Evolutionary conservation across 2,329 filamentous ascomycete genomes (phyloP).

Genomic region (Tympanopsis confertula): DNA sequence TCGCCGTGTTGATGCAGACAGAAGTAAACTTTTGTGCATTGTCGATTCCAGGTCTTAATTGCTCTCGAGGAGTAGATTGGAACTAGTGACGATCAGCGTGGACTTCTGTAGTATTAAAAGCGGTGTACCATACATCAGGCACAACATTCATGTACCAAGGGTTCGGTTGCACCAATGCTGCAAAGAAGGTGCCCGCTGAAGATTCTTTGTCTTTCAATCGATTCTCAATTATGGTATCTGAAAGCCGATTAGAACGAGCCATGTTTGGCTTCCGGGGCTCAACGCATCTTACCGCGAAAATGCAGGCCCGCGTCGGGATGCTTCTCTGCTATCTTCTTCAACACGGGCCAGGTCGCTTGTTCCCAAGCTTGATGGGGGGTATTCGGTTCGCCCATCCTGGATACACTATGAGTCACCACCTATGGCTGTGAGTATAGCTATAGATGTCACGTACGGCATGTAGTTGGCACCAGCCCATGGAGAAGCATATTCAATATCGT

Average conservation of each 20-base stretch:
- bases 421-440: too few relatives aligned
- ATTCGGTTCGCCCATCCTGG: not conserved
- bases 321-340: conserved; percentile 47
- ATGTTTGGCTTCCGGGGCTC: not conserved
- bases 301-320: conserved; percentile 71
- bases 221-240: not conserved
- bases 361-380: conserved; percentile 32
- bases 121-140: conserved; percentile 23
- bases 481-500: conserved; percentile 80
- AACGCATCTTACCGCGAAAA: conserved; percentile 45
- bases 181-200: not conserved
- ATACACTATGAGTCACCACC: too few relatives aligned
- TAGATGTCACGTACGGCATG: conserved; percentile 56
- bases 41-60: conserved; percentile 48
- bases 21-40: conserved; percentile 69
- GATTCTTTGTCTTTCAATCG: not conserved
- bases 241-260: too few relatives aligned
- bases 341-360: conserved; percentile 49
- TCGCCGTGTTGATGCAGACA: conserved; percentile 79
- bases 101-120: conserved; percentile 23
- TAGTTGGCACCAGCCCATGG: conserved; percentile 82
- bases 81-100: conserved; percentile 39
- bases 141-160: conserved; percentile 54
- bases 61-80: conserved; percentile 53
- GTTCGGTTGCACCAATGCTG: conserved; percentile 17